Evolutionary conservation across 345 rosid species (phyloP).

Genomic region (Citrus mangshanensis): DNA sequence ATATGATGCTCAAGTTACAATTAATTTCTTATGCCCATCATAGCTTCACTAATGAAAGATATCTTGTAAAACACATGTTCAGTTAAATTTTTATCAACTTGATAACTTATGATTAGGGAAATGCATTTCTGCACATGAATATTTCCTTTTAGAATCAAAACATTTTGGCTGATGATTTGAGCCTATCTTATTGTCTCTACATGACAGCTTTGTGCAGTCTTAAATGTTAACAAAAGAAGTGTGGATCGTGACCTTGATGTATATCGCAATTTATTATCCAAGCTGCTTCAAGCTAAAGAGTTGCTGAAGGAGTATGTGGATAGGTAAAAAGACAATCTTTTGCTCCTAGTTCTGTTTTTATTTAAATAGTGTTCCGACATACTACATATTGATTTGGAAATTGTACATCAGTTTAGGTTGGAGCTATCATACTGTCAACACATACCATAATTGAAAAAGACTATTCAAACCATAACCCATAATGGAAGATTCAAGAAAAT

Average conservation of each 20-base stretch:
- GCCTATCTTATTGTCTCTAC: slow-evolving; percentile 11
- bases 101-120: background rate
- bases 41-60: background rate
- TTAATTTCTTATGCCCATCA: background rate
- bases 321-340: slow-evolving; percentile 46
- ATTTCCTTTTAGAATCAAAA: background rate
- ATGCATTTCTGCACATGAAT: background rate
- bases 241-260: slow-evolving; percentile 98
- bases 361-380: background rate
- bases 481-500: background rate
- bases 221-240: slow-evolving; percentile 80
- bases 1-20: background rate
- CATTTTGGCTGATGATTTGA: background rate
- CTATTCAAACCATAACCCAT: background rate
- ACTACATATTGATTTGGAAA: background rate
- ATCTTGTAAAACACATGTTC: background rate
- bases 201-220: slow-evolving; percentile 83
- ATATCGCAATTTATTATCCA: slow-evolving; percentile 87
- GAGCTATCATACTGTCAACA: background rate
- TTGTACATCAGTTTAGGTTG: background rate
- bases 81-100: background rate
- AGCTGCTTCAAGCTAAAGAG: slow-evolving; percentile 98
- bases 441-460: background rate
- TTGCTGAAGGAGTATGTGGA: slow-evolving; percentile 87
- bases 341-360: background rate